A percentile compares a stretch with the other conserved stretches of the same genome.
Conservation (phyloP, 805 yeast genomes). For the Spathaspora hagerdaliae region DNA sequence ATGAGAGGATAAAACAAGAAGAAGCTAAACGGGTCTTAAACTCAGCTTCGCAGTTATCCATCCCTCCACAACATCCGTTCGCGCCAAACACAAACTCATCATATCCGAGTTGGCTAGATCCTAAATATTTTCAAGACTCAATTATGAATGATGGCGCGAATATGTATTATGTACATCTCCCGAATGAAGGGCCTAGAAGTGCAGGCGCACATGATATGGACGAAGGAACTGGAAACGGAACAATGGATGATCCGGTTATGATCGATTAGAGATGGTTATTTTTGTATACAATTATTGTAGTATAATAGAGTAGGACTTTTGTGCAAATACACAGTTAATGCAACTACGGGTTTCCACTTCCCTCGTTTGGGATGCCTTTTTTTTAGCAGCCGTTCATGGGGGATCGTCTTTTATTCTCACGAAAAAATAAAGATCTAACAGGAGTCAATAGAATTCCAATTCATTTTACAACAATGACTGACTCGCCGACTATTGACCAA, state of each 20-base stretch:
- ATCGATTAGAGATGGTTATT: slow-evolving; percentile 18
- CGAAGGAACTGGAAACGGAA: slow-evolving; percentile 23
- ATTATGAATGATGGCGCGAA: too few species aligned
- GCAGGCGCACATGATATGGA: background rate
- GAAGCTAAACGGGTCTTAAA: background rate
- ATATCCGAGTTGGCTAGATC: background rate
- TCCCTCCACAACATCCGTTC: slow-evolving; percentile 6
- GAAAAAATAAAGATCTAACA: too few species aligned
- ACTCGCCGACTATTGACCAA: slow-evolving; percentile 14
- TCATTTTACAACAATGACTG: background rate
- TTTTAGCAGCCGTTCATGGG: too few species aligned
- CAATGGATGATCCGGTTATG: slow-evolving; percentile 38
- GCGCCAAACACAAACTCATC: background rate
- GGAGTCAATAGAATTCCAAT: background rate
- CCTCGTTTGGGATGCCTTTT: too few species aligned
- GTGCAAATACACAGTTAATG: too few species aligned
- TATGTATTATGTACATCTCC: background rate
- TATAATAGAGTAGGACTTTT: too few species aligned
- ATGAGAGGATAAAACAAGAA: slow-evolving; percentile 6
- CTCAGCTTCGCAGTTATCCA: background rate
- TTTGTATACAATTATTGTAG: too few species aligned
- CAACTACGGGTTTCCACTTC: too few species aligned
- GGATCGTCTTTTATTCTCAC: too few species aligned
- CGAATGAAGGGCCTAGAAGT: slow-evolving; percentile 1
- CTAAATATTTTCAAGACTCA: too few species aligned